These are phyloP conservation scores for Leccinum longicurvipes DNA, from an alignment of 768 basidiomycete species.

Conservation along the genomic window DNA sequence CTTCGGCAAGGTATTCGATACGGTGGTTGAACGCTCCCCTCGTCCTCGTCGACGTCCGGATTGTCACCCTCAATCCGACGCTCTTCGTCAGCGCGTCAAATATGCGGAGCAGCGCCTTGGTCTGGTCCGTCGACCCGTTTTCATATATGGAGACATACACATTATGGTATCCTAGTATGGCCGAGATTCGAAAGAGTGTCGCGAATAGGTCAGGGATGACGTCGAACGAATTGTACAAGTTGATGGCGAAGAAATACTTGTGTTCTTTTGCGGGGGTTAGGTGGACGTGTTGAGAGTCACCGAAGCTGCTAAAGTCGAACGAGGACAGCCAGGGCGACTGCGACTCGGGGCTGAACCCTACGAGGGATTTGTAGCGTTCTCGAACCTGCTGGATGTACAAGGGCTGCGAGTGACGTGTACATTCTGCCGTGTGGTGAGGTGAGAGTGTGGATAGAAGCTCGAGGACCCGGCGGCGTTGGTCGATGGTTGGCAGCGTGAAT, in stretches of 20 bases:
- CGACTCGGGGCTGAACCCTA: constrained; percentile 69
- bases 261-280: constrained; percentile 57
- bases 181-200: constrained; percentile 89
- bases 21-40: constrained; percentile 97
- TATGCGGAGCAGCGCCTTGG: constrained; percentile 91
- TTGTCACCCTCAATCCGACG: constrained; percentile 90
- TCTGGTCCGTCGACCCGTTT: constrained; percentile 98
- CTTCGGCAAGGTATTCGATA: constrained; percentile 99
- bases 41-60: constrained; percentile 88
- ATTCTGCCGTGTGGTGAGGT: constrained; percentile 91
- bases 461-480: constrained; percentile 83
- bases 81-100: constrained; percentile 90
- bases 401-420: constrained; percentile 79
- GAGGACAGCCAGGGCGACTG: constrained; percentile 58
- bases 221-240: constrained; percentile 99
- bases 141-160: constrained; percentile 99
- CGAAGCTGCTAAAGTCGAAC: constrained; percentile 44
- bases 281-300: constrained; percentile 38
- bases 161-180: constrained; percentile 94
- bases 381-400: constrained; percentile 81
- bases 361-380: constrained; percentile 80
- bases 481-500: constrained; percentile 71
- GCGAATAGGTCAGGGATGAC: constrained; percentile 96
- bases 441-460: constrained; percentile 84
- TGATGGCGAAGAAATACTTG: constrained; percentile 99